phyloP scores from a whole-genome alignment of 768 basidiomycete species.

The Tylopilus sp. region DNA sequence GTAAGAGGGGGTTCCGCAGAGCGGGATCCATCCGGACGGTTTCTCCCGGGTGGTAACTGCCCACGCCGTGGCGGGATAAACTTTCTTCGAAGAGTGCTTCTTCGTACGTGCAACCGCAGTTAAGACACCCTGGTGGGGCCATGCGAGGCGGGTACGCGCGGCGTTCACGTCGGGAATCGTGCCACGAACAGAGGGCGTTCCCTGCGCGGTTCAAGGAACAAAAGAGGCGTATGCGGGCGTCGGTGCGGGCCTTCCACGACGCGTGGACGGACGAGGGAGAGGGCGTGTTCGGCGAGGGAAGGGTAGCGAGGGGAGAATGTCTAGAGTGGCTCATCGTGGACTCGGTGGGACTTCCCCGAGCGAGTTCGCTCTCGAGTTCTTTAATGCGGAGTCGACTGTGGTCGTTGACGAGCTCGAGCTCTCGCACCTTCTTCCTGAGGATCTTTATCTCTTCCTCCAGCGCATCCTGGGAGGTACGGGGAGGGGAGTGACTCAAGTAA shows the following conservation, averaged over 20 bases:
- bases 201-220: slow-evolving; percentile 85
- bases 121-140: slow-evolving; percentile 74
- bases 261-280: slow-evolving; percentile 44
- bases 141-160: slow-evolving; percentile 73
- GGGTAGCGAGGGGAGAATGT: slow-evolving; percentile 10
- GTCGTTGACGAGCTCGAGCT: slow-evolving; percentile 61
- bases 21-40: slow-evolving; percentile 87
- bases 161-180: slow-evolving; percentile 83
- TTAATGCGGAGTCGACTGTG: slow-evolving; percentile 45
- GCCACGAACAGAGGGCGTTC: slow-evolving; percentile 88
- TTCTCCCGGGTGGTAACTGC: slow-evolving; percentile 81
- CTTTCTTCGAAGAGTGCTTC: slow-evolving; percentile 88
- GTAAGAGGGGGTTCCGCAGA: slow-evolving; percentile 74
- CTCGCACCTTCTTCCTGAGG: slow-evolving; percentile 55
- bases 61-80: slow-evolving; percentile 72
- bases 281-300: slow-evolving; percentile 28
- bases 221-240: slow-evolving; percentile 64
- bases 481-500: slow-evolving; percentile 20
- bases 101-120: slow-evolving; percentile 83
- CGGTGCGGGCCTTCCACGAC: slow-evolving; percentile 71
- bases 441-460: slow-evolving; percentile 50
- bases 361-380: slow-evolving; percentile 47
- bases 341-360: slow-evolving; percentile 27
- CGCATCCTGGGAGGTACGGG: slow-evolving; percentile 15
- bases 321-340: slow-evolving; percentile 21